Conservation (phyloP, 495 filamentous ascomycete genomes). For the Penicillium angulare region DNA sequence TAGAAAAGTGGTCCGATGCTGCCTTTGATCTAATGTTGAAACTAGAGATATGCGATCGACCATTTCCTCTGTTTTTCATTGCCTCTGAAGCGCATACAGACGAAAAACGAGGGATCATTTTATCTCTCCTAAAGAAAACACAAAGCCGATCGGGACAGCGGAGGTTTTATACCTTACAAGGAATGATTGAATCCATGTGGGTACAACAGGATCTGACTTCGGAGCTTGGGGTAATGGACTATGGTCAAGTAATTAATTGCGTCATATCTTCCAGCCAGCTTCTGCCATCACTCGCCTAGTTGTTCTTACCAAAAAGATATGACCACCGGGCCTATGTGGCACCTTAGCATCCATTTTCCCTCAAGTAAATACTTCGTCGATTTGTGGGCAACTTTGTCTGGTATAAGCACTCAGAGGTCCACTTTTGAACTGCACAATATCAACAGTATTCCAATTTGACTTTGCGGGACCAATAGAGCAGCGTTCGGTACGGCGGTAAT, state of each 20-base stretch:
- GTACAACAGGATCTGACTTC: conserved; percentile 1
- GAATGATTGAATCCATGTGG: conserved; percentile 6
- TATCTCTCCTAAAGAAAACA: conserved; percentile 7
- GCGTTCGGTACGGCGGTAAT: too few species aligned
- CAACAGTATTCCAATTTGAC: too few species aligned
- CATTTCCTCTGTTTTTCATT: conserved; percentile 12
- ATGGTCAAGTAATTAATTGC: background rate
- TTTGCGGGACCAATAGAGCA: too few species aligned
- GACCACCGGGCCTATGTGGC: too few species aligned
- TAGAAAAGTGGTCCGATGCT: background rate
- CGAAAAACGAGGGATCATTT: background rate
- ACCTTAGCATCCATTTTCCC: too few species aligned
- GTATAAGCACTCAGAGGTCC: too few species aligned
- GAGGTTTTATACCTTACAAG: background rate
- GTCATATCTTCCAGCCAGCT: conserved; percentile 2
- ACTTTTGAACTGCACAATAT: too few species aligned
- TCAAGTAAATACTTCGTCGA: too few species aligned
- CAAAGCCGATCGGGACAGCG: background rate
- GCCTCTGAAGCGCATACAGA: conserved; percentile 9
- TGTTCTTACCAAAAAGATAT: too few species aligned
- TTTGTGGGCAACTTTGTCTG: too few species aligned
- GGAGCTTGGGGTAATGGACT: background rate
- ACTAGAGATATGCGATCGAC: conserved; percentile 5
- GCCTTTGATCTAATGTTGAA: conserved; percentile 5
- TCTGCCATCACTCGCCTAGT: background rate